Evolutionary conservation across 805 yeast species (phyloP), one percentile per base, ranked within the genome.

Genomic region (Candida nonsorbophila): DNA sequence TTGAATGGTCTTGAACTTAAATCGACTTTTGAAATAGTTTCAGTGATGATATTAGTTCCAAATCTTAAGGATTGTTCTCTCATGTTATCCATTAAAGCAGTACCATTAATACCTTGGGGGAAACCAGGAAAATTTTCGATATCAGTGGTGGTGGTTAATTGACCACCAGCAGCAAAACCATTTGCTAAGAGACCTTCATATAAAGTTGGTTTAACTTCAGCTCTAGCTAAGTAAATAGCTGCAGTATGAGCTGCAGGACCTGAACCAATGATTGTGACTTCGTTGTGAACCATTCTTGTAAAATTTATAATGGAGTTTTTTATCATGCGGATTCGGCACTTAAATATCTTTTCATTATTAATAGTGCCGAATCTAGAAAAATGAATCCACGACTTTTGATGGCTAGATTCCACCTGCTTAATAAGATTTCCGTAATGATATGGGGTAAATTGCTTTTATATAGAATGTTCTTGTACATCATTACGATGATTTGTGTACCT

Each of bases 161-260:
- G 99, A 38, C 98, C 98, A 49, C 98, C 98, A 16, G 98, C 96
- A 30, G 98, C 98, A 46, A 90, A 74, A 46, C 98, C 98, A 62
- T 92, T 92, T 42, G 98, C 98, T 54, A 82, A 68, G 82, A 90
- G 70, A 51, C 98, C 98, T 67, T 92, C 98, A 64, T 87, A 92
- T 47, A 92, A 61, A 17, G 84, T 79, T 14, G 98, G 97, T 62
- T 83, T 79, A 53, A 87, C 77, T 70, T 92, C 98, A 24, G 98
- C 98, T 62, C 98, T 81, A 17, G 97, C 81, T 32, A 92, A 70
- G 62, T 92, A 92, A 58, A 92, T 85, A 42, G 98, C 98, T 29
- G 98, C 98, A 24, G 98, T 92, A 72, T 92, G 96, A 32, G 97
- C 98, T 34, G 98, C 98, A 33, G 98, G 98, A 47, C 98, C 98